Evolutionary conservation across 768 basidiomycete genomes (phyloP).

Genomic region (Multifurca ochricompacta): DNA sequence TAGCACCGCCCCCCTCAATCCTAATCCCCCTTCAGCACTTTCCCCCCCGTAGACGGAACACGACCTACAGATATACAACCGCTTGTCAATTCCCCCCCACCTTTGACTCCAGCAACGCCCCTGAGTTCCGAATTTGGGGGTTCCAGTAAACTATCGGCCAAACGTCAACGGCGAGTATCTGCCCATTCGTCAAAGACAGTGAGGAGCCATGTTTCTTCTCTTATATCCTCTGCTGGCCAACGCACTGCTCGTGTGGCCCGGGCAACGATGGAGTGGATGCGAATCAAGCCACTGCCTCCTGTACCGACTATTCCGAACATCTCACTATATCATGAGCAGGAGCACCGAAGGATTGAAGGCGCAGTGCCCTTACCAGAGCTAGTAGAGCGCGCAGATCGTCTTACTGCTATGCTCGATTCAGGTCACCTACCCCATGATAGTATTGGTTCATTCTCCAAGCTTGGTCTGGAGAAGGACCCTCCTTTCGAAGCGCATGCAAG

Average conservation of each 20-base stretch:
- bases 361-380: slow-evolving; percentile 45
- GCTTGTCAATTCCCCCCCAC: not conserved
- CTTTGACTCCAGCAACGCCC: not conserved
- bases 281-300: slow-evolving; percentile 49
- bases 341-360: slow-evolving; percentile 39
- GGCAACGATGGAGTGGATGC: slow-evolving; percentile 31
- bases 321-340: slow-evolving; percentile 35
- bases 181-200: slow-evolving; percentile 33
- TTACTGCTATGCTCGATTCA: slow-evolving; percentile 44
- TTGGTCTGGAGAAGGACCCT: not conserved
- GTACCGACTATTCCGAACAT: slow-evolving; percentile 46
- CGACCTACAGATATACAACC: not conserved
- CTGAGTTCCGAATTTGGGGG: not conserved
- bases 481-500: not conserved
- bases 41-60: not conserved
- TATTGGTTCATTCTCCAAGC: slow-evolving; percentile 22
- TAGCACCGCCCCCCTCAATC: slow-evolving; percentile 10
- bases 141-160: not conserved
- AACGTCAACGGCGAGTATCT: slow-evolving; percentile 30
- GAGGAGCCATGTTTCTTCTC: slow-evolving; percentile 42
- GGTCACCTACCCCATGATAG: slow-evolving; percentile 48
- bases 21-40: not conserved
- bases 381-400: slow-evolving; percentile 40
- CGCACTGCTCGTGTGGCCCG: slow-evolving; percentile 8
- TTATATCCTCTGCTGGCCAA: slow-evolving; percentile 34